phyloP scores from a whole-genome alignment of 2,329 filamentous ascomycete species.

The Hirsutella thompsonii region DNA sequence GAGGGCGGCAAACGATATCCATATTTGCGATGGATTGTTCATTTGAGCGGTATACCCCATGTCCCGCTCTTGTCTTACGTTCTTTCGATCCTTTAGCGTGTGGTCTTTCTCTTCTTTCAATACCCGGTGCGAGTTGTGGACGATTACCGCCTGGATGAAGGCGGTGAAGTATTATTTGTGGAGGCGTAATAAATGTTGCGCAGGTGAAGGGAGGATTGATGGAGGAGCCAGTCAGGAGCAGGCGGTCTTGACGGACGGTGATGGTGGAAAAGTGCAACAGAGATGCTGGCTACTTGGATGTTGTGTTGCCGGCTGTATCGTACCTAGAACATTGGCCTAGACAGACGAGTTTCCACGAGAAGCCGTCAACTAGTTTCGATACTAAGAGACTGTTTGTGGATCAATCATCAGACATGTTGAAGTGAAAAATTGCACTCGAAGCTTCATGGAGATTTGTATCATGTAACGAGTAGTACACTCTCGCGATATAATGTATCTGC shows the following conservation, averaged over 20 bases:
- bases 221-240: not conserved
- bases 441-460: too few species aligned
- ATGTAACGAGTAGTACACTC: too few species aligned
- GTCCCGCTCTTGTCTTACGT: not conserved
- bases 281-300: not conserved
- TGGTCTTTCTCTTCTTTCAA: slow-evolving; percentile 6
- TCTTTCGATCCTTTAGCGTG: not conserved
- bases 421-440: too few species aligned
- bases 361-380: slow-evolving; percentile 13
- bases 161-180: not conserved
- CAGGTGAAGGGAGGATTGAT: not conserved
- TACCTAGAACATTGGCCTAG: slow-evolving; percentile 7
- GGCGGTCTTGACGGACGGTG: not conserved
- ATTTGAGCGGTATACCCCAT: slow-evolving; percentile 5
- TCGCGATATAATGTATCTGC: too few species aligned
- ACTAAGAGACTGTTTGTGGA: slow-evolving; percentile 6
- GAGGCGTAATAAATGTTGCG: not conserved
- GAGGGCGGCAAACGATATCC: slow-evolving; percentile 2
- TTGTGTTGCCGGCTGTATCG: not conserved
- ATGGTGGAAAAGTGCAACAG: not conserved
- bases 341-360: slow-evolving; percentile 5
- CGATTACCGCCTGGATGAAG: not conserved
- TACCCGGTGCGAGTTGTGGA: slow-evolving; percentile 3
- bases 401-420: too few species aligned
- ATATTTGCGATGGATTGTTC: slow-evolving; percentile 5